Base-by-base conservation (phyloP, 164 flowering plant genomes). In the Cinnamomum micranthum region DNA sequence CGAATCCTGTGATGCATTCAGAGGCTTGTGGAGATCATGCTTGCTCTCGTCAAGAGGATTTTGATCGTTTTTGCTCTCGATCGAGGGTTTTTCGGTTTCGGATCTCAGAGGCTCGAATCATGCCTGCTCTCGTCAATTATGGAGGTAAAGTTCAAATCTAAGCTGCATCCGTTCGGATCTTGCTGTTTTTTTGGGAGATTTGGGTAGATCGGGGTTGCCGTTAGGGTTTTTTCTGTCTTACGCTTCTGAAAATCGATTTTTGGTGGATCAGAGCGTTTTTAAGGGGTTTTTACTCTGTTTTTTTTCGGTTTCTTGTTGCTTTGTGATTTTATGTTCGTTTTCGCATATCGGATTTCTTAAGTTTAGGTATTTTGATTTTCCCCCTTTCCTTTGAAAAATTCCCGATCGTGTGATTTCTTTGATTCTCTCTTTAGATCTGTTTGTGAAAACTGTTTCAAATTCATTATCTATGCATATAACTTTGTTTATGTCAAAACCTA, bases 81-180 rank as follows among this genome's bases (percentile, higher is more conserved):
- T 63, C 65, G 74, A 72, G 76, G 73, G 55, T 70, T 72, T 41
- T 71, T n/a, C 23, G 41, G 66, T 25, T 71, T 73, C 60, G 78
- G 27, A n/a, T 67, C 71, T 66, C 59, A 41, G 9, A 31, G 55
- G 24, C 25, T 33, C 52, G 65, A 69, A 33, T 62, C 80, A 84
- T 84, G 86, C 75, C 84, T 35, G 50, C 81, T n/a, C 84, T 84
- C 75, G 80, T 82, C 70, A 78, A 78, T 19, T 84, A 70, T 60
- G 17, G 73, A 47, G 84, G 86, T 84, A 69, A 73, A 79, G 28
- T 75, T 72, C 69, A 31, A 7, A 66, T 66, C 69, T 28, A 1
- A 27, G 7, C 19, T 14, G 2, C 41, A 3, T 66, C 5, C 9
- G 2, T 24, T 31, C 9, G 23, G 51, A 58, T 58, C 23, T 59